Conservation (phyloP, 129 eudicot genomes). For the Logfia minima region DNA sequence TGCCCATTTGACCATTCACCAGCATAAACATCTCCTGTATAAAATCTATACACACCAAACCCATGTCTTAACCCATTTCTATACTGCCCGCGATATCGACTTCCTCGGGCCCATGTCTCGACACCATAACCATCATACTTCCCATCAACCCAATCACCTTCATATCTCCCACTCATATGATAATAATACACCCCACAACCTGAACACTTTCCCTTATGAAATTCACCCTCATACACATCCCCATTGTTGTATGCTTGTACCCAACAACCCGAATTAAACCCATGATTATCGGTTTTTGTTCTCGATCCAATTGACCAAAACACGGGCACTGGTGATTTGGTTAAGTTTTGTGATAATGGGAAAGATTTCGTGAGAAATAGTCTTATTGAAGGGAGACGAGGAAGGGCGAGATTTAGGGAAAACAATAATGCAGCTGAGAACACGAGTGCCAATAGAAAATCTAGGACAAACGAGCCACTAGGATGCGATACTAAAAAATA, state of each 20-base stretch:
- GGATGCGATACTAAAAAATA: conserved; percentile 80
- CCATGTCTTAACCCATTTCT: conserved; percentile 86
- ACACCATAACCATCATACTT: conserved; percentile 95
- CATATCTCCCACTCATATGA: conserved; percentile 90
- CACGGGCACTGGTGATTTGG: conserved; percentile 62
- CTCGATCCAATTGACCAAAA: conserved; percentile 88
- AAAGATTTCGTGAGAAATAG: conserved; percentile 64
- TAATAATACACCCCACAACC: conserved; percentile 95
- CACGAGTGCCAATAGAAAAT: conserved; percentile 75
- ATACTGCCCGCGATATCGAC: conserved; percentile 89
- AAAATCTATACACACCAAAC: conserved; percentile 84
- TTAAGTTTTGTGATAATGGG: conserved; percentile 36
- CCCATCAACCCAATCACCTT: conserved; percentile 97
- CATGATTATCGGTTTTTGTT: conserved; percentile 40
- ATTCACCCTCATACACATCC: conserved; percentile 96
- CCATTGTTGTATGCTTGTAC: conserved; percentile 90
- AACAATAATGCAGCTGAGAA: conserved; percentile 78
- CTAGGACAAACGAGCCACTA: conserved; percentile 64
- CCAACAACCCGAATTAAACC: conserved; percentile 69
- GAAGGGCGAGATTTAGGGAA: conserved; percentile 83
- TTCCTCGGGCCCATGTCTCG: conserved; percentile 96
- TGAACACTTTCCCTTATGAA: conserved; percentile 86
- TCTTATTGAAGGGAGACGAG: conserved; percentile 79
- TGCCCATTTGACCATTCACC: conserved; percentile 98
- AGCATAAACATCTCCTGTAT: conserved; percentile 91